Percentiles rank a stretch among this genome's conserved stretches.
These are phyloP conservation scores for Thermoascus crustaceus DNA, from an alignment of 2,329 filamentous ascomycete species.

Conservation along the genomic window DNA sequence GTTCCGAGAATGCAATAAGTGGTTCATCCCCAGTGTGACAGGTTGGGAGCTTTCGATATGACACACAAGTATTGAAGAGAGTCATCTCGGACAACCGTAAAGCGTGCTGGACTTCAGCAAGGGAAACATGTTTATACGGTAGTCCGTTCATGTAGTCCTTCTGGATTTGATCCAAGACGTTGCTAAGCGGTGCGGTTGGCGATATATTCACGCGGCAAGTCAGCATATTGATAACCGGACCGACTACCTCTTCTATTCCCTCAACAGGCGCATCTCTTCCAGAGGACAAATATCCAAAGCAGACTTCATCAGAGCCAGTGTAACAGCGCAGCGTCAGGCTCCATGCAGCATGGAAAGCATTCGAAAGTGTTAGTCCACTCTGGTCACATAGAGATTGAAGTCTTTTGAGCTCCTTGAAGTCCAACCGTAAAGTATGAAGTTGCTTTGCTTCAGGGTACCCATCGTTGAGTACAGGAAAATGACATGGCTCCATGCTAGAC, in stretches of 20 bases:
- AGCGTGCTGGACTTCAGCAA: slow-evolving; percentile 42
- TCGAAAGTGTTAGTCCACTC: slow-evolving; percentile 41
- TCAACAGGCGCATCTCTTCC: slow-evolving; percentile 35
- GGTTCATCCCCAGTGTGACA: slow-evolving; percentile 15
- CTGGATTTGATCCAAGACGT: slow-evolving; percentile 36
- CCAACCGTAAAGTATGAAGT: slow-evolving; percentile 23
- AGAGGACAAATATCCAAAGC: slow-evolving; percentile 39
- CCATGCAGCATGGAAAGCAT: slow-evolving; percentile 64
- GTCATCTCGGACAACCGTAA: slow-evolving; percentile 29
- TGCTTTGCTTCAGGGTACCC: slow-evolving; percentile 14
- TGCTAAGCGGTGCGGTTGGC: slow-evolving; percentile 23
- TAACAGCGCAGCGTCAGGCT: slow-evolving; percentile 51
- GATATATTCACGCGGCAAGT: slow-evolving; percentile 36
- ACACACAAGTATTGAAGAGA: slow-evolving; percentile 43
- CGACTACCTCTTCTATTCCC: slow-evolving; percentile 36
- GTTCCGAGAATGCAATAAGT: slow-evolving; percentile 32
- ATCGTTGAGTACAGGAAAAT: slow-evolving; percentile 30
- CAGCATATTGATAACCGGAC: slow-evolving; percentile 41
- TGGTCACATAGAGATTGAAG: slow-evolving; percentile 35
- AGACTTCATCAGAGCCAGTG: slow-evolving; percentile 62
- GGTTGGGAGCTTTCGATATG: slow-evolving; percentile 37
- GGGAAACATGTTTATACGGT: slow-evolving; percentile 35
- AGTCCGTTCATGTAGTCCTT: slow-evolving; percentile 41
- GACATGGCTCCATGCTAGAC: slow-evolving; percentile 23
- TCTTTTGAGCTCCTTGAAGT: slow-evolving; percentile 19